Conservation (phyloP, 176 grass and related monocot genomes). For the Lolium rigidum region DNA sequence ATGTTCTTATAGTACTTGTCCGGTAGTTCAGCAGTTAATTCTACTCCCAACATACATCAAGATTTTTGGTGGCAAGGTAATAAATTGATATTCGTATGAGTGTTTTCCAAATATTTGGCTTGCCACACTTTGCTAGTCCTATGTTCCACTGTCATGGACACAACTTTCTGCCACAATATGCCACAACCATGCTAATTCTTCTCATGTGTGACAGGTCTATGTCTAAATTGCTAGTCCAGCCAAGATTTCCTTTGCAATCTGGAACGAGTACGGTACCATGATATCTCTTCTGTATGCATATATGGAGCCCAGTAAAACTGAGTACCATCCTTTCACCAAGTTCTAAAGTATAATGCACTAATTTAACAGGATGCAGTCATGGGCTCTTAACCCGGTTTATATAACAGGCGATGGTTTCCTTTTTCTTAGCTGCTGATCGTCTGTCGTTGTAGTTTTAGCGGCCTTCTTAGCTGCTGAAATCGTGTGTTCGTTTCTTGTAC, state of each 20-base stretch:
- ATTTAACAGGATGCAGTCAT: neutral
- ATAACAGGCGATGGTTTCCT: constrained; percentile 36
- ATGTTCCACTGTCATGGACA: too few relatives aligned
- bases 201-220: constrained; percentile 64
- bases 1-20: neutral
- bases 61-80: too few relatives aligned
- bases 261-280: constrained; percentile 80
- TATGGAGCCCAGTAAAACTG: constrained; percentile 79
- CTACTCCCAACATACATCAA: neutral
- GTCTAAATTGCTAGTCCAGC: constrained; percentile 60
- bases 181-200: constrained; percentile 10
- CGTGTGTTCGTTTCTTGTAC: too few relatives aligned
- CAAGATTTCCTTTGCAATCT: constrained; percentile 65
- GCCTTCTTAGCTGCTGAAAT: too few relatives aligned
- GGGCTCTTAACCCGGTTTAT: constrained; percentile 29
- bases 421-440: too few relatives aligned
- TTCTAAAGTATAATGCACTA: neutral
- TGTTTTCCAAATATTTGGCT: too few relatives aligned
- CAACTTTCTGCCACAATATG: too few relatives aligned
- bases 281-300: constrained; percentile 77
- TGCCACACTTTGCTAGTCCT: too few relatives aligned
- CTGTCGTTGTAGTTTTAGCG: too few relatives aligned
- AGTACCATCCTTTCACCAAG: constrained; percentile 24
- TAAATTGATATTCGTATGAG: neutral
- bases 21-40: constrained; percentile 1